Conservation (phyloP, 73 alveolate genomes). For the Tetrahymena thermophila region DNA sequence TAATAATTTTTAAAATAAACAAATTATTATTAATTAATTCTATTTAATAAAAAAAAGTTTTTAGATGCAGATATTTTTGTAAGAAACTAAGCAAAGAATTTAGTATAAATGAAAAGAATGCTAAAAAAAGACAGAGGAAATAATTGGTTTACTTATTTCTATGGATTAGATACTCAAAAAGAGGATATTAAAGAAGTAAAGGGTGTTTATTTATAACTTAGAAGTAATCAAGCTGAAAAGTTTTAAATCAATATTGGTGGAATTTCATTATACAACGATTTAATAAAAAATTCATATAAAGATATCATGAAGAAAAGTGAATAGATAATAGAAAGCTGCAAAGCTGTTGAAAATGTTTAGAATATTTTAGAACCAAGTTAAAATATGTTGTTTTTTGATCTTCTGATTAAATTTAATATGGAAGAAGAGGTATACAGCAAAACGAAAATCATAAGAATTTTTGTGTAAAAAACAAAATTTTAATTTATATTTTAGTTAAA, state of each 20-base stretch:
- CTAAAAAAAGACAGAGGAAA: not conserved
- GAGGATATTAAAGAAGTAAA: not conserved
- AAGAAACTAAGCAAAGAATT: not conserved
- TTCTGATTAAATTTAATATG: not conserved
- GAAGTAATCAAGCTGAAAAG: not conserved
- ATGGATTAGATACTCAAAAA: not conserved
- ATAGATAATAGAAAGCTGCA: not conserved
- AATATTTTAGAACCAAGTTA: not conserved
- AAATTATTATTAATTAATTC: too few species aligned
- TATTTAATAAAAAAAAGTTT: not conserved
- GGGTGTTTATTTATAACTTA: not conserved
- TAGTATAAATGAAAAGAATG: not conserved
- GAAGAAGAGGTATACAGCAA: not conserved
- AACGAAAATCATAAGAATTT: not conserved
- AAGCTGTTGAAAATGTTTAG: not conserved
- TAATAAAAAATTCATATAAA: not conserved
- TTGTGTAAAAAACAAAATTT: not conserved
- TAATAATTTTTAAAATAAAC: not conserved
- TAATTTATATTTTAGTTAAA: not conserved
- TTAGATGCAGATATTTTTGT: not conserved
- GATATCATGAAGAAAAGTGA: not conserved
- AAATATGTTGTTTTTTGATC: not conserved
- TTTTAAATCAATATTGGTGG: not conserved
- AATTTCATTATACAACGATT: not conserved
- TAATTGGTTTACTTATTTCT: not conserved